These are phyloP conservation scores for Murraya koenigii DNA, from an alignment of 345 rosid species.

Conservation along the genomic window DNA sequence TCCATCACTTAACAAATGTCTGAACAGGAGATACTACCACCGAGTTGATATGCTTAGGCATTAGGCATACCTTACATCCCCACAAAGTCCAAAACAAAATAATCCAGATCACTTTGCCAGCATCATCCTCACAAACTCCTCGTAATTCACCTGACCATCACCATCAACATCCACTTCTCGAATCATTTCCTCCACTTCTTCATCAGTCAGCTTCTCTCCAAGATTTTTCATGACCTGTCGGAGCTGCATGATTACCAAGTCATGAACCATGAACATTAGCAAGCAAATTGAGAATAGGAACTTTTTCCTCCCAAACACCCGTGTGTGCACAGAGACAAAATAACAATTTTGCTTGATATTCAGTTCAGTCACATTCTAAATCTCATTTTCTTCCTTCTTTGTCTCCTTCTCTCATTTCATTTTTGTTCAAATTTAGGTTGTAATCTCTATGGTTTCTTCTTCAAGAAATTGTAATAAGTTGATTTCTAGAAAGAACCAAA, in stretches of 20 bases:
- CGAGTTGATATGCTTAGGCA: background rate
- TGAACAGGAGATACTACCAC: background rate
- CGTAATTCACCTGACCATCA: conserved; percentile 52
- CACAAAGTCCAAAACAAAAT: background rate
- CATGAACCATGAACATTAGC: background rate
- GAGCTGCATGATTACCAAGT: conserved; percentile 26
- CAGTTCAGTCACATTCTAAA: background rate
- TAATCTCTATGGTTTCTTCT: background rate
- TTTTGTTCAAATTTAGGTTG: background rate
- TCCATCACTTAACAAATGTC: background rate
- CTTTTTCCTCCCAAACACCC: background rate
- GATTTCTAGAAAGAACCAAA: background rate
- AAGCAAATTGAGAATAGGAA: background rate
- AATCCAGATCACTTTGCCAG: conserved; percentile 31
- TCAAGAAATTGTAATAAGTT: background rate
- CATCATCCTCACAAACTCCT: conserved; percentile 44
- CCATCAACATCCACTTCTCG: conserved; percentile 49
- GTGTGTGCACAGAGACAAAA: background rate
- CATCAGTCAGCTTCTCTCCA: conserved; percentile 49
- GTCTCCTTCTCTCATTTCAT: background rate
- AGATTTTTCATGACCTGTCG: conserved; percentile 50
- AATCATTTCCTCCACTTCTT: conserved; percentile 52
- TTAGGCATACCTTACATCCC: background rate
- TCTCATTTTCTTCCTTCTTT: background rate
- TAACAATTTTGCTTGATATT: background rate